Conservation (phyloP, 106 monocot genomes). For the Platanthera zijinensis region DNA sequence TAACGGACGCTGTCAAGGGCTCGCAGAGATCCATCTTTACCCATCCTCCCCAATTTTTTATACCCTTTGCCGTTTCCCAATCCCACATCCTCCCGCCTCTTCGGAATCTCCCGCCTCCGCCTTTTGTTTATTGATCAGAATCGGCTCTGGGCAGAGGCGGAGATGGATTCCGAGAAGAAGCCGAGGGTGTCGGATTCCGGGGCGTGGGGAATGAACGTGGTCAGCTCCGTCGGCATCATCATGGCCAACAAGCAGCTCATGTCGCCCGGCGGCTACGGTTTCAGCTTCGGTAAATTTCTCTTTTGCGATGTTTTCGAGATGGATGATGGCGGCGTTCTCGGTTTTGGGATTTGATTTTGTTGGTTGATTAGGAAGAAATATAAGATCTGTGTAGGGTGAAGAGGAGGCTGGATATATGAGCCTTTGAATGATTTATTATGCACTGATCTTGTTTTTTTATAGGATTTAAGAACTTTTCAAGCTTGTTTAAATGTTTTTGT, state of each 20-base stretch:
- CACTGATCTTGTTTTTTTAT: neutral
- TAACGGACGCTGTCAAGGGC: neutral
- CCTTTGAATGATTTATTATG: neutral
- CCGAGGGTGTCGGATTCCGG: constrained; percentile 55
- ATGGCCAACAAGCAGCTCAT: constrained; percentile 89
- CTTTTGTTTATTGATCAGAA: neutral
- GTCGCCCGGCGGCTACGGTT: constrained; percentile 70
- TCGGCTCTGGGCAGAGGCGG: neutral
- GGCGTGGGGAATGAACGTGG: constrained; percentile 81
- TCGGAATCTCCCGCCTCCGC: neutral
- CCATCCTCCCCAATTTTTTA: neutral
- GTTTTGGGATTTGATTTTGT: neutral
- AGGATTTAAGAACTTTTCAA: neutral
- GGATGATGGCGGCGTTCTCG: neutral
- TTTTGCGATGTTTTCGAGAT: neutral
- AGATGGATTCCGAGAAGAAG: constrained; percentile 75
- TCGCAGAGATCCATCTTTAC: constrained; percentile 2
- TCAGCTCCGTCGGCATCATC: constrained; percentile 82
- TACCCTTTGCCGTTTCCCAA: neutral
- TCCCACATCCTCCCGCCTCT: neutral
- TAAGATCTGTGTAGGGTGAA: constrained; percentile 5
- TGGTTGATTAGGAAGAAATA: neutral
- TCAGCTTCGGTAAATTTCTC: constrained; percentile 62
- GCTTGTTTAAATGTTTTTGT: neutral
- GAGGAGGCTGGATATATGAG: neutral